Evolutionary conservation across 768 basidiomycete species (phyloP).

Genomic region (Lactarius pseudohatsudake): DNA sequence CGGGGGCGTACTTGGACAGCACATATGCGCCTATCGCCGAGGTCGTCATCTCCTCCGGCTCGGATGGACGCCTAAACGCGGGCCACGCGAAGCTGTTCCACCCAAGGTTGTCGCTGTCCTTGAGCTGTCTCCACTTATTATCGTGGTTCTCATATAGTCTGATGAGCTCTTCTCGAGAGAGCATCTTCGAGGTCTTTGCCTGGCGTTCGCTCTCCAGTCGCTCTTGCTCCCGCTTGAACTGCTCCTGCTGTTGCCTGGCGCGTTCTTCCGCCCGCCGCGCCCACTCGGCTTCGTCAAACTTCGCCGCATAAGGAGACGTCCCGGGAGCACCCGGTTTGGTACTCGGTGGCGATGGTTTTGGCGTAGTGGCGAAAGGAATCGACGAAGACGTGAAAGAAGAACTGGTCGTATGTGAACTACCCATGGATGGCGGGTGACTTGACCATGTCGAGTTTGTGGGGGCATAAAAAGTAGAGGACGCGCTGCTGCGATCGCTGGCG

Average conservation of each 20-base stretch:
- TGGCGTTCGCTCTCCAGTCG: conserved; percentile 48
- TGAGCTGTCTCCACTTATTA: conserved; percentile 52
- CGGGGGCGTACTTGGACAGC: conserved; percentile 54
- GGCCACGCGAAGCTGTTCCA: conserved; percentile 81
- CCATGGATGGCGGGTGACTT: conserved; percentile 26
- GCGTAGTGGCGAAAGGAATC: conserved; percentile 17
- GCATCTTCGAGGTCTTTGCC: conserved; percentile 40
- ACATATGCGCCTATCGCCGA: conserved; percentile 60
- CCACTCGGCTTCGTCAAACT: conserved; percentile 53
- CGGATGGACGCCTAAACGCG: conserved; percentile 53
- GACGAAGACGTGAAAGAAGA: conserved; percentile 20
- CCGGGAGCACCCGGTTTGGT: conserved; percentile 24
- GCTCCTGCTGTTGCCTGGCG: conserved; percentile 63
- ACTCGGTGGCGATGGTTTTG: conserved; percentile 17
- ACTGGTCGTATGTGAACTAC: conserved; percentile 23
- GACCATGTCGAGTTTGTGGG: conserved; percentile 24
- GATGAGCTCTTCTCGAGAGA: conserved; percentile 57
- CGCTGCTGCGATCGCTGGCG: conserved; percentile 28
- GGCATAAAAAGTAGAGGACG: conserved; percentile 24
- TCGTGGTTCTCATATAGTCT: conserved; percentile 62
- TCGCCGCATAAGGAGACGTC: conserved; percentile 30
- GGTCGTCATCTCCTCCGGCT: conserved; percentile 61
- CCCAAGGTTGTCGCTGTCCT: conserved; percentile 42
- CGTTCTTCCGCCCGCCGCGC: conserved; percentile 63
- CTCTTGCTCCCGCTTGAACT: conserved; percentile 68